Conservation (phyloP, 257 asterid genomes). For the Marsdenia floribunda region DNA sequence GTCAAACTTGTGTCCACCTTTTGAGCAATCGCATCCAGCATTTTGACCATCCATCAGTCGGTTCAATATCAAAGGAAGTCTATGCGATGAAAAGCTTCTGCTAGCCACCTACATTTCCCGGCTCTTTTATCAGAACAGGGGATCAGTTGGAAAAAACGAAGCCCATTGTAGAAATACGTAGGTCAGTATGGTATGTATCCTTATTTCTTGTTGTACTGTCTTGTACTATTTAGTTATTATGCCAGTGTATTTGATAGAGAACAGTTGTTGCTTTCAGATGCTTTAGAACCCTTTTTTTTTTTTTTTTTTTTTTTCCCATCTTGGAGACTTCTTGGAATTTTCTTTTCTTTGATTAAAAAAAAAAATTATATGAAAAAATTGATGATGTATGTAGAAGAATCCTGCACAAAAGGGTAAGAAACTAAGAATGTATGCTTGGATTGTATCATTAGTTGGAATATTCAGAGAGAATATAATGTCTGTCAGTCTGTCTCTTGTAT, state of each 20-base stretch:
- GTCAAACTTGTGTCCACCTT: constrained; percentile 48
- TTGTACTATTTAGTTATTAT: neutral
- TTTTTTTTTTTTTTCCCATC: too few species aligned
- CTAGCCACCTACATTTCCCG: neutral
- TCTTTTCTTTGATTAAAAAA: neutral
- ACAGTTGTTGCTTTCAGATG: neutral
- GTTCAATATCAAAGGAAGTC: neutral
- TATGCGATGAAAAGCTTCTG: neutral
- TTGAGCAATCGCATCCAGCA: constrained; percentile 28
- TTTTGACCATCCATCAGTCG: constrained; percentile 31
- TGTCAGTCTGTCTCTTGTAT: neutral
- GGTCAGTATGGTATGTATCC: neutral
- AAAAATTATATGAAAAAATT: neutral
- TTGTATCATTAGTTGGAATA: neutral
- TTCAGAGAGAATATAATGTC: neutral
- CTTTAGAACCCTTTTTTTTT: neutral
- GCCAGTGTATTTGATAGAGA: constrained; percentile 6
- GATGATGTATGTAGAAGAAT: neutral
- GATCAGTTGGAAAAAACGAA: neutral
- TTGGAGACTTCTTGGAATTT: neutral
- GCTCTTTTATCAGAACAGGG: neutral
- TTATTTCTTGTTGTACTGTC: neutral
- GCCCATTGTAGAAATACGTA: constrained; percentile 13
- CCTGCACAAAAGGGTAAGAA: neutral
- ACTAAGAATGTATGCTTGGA: neutral